Evolutionary conservation across 306 rosid genomes (phyloP).

Genomic region (Neltuma alba): DNA sequence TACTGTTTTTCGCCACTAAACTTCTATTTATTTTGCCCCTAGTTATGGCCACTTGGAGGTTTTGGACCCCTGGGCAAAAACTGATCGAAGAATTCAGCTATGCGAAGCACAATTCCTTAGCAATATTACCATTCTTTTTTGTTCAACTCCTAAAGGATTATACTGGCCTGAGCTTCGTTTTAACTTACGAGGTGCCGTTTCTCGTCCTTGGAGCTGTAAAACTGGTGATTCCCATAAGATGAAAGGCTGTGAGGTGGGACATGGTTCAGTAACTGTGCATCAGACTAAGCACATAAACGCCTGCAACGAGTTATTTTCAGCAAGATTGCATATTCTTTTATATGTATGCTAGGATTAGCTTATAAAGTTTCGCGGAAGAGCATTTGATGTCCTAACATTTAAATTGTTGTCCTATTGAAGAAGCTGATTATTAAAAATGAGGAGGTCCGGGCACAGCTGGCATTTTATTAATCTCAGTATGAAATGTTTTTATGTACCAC

Average conservation of each 20-base stretch:
- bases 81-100: neutral
- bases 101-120: neutral
- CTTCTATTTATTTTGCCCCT: slow-evolving; percentile 22
- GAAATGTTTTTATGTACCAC: neutral
- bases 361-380: neutral
- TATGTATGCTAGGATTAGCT: neutral
- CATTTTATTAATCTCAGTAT: neutral
- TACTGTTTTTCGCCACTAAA: neutral
- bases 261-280: neutral
- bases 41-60: slow-evolving; percentile 63
- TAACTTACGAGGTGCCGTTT: neutral
- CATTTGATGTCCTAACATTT: neutral
- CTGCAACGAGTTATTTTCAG: neutral
- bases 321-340: neutral
- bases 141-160: neutral
- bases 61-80: slow-evolving; percentile 65
- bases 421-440: neutral
- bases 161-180: neutral
- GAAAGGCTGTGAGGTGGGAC: neutral
- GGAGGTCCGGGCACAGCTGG: neutral
- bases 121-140: neutral
- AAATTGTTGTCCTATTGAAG: neutral
- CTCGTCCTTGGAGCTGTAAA: neutral
- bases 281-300: neutral
- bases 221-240: neutral